A percentile compares a stretch with the other conserved stretches of the same genome.
Conservation (phyloP, 176 grass and related monocot species). For the Alloteropsis semialata region DNA sequence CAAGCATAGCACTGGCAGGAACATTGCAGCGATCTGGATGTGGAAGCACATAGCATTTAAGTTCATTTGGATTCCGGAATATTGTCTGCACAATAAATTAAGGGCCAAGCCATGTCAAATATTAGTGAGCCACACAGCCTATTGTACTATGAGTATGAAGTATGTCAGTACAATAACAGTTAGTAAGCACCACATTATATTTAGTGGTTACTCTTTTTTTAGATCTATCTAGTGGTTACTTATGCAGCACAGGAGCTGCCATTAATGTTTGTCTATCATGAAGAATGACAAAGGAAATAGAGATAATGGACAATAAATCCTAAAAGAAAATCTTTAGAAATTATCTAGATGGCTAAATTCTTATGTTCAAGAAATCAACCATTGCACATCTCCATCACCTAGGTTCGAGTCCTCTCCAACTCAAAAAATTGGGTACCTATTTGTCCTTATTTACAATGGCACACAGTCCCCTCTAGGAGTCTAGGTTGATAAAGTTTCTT, state of each 20-base stretch:
- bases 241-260: constrained; percentile 13
- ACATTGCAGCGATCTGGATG: constrained; percentile 92
- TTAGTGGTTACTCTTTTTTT: background rate
- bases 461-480: background rate
- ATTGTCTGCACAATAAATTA: constrained; percentile 75
- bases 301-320: background rate
- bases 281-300: constrained; percentile 27
- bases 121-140: background rate
- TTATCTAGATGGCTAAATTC: background rate
- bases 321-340: background rate
- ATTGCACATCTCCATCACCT: background rate
- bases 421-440: background rate
- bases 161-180: background rate
- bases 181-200: background rate
- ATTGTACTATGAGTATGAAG: background rate
- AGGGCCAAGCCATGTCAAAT: constrained; percentile 20
- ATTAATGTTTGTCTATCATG: background rate
- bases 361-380: background rate
- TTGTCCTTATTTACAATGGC: background rate
- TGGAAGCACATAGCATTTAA: constrained; percentile 79
- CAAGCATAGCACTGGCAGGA: constrained; percentile 80
- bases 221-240: background rate
- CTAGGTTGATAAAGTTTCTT: background rate
- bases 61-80: constrained; percentile 89
- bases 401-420: background rate